A percentile compares a stretch with the other conserved stretches of the same genome.
These are phyloP conservation scores for Farysia itapuensis DNA, from an alignment of 1,284 basidiomycete species.

Conservation along the genomic window DNA sequence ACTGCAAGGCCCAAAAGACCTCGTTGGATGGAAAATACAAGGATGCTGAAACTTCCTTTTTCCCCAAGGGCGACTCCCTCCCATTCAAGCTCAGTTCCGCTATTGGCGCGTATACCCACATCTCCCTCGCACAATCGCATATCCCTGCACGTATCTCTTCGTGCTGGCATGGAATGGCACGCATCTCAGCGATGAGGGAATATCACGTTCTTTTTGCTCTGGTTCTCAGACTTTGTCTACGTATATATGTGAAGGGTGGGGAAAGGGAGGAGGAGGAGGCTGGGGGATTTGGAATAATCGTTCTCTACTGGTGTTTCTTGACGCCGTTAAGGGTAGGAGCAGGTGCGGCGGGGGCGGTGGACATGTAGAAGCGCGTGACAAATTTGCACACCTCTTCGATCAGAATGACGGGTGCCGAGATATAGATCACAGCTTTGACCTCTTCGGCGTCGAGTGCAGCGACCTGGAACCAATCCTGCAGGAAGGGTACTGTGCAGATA, in stretches of 20 bases:
- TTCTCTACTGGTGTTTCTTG: slow-evolving; percentile 15
- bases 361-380: slow-evolving; percentile 8
- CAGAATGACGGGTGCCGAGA: slow-evolving; percentile 83
- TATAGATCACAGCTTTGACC: slow-evolving; percentile 89
- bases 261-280: no score
- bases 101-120: not conserved
- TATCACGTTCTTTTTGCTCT: no score
- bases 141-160: not conserved
- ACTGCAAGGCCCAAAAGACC: slow-evolving; percentile 17
- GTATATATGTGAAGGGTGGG: no score
- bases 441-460: slow-evolving; percentile 85
- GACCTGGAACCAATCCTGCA: slow-evolving; percentile 72
- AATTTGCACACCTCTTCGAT: slow-evolving; percentile 72
- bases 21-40: slow-evolving; percentile 25
- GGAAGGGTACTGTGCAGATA: slow-evolving; percentile 72
- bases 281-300: no score
- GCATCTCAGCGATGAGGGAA: no score
- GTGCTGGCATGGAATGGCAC: no score
- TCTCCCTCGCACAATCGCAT: not conserved
- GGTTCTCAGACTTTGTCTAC: no score
- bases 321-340: not conserved
- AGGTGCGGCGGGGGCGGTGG: slow-evolving; percentile 1
- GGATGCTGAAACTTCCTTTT: slow-evolving; percentile 16
- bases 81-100: no score
- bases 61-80: no score